These are phyloP conservation scores for Funneliformis mosseae DNA, from an alignment of 192 early-diverging fungal species.

Conservation along the genomic window DNA sequence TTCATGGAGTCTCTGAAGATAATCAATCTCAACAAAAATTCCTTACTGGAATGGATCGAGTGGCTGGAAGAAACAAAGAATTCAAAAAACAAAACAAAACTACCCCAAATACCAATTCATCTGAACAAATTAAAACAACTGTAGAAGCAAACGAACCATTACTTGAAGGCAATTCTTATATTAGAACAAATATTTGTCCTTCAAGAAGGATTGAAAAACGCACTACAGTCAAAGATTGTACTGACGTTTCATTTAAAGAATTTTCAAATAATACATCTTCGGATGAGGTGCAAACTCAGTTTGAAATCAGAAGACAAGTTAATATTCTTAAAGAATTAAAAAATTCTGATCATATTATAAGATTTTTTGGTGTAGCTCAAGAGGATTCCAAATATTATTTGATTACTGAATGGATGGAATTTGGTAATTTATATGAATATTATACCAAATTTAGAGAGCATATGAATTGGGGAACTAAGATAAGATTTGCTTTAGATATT, in stretches of 20 bases:
- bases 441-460: constrained; percentile 22
- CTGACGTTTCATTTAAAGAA: not conserved
- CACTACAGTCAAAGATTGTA: not conserved
- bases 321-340: constrained; percentile 21
- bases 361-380: constrained; percentile 4
- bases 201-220: not conserved
- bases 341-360: constrained; percentile 10
- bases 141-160: too few species aligned
- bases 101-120: not conserved
- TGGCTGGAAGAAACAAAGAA: not conserved
- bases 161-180: not conserved
- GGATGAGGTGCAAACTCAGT: not conserved
- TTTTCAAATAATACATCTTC: not conserved
- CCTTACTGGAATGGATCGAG: not conserved
- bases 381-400: constrained; percentile 38
- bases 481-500: constrained; percentile 43
- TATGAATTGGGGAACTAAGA: constrained; percentile 25
- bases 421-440: constrained; percentile 44
- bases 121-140: too few species aligned
- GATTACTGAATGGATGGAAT: constrained; percentile 41
- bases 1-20: too few species aligned
- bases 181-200: not conserved
- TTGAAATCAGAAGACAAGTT: not conserved
- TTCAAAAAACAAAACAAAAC: not conserved
- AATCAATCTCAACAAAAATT: not conserved